These are phyloP conservation scores for Lasiodiplodia sp. DNA, from an alignment of 2,329 filamentous ascomycete species.

Conservation along the genomic window DNA sequence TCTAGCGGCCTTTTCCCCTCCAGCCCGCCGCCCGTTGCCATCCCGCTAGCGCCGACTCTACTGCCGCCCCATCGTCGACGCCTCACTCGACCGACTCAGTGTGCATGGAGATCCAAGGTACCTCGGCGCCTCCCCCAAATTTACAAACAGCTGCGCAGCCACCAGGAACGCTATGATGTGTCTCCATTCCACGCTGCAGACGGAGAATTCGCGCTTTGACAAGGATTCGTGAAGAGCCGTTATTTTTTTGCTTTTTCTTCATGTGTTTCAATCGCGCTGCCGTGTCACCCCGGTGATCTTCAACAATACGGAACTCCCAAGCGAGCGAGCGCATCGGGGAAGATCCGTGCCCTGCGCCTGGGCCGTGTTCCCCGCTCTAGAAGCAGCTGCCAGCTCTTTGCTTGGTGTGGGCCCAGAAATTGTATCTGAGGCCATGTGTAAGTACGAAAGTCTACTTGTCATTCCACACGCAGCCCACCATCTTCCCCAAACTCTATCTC, in stretches of 20 bases:
- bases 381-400: background rate
- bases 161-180: background rate
- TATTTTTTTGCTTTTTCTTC: conserved; percentile 6
- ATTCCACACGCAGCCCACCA: background rate
- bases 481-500: background rate
- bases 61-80: background rate
- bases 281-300: conserved; percentile 13
- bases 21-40: background rate
- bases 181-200: background rate
- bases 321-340: background rate
- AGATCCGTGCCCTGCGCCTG: background rate
- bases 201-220: too few relatives aligned
- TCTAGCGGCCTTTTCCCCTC: background rate
- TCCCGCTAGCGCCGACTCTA: background rate
- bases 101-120: background rate
- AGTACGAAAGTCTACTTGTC: background rate
- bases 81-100: background rate
- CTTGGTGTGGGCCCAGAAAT: conserved; percentile 1
- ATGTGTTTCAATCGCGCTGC: conserved; percentile 7
- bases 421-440: background rate
- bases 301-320: background rate
- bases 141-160: background rate
- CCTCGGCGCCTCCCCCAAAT: background rate
- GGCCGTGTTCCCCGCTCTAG: conserved; percentile 6
- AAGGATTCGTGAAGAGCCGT: background rate